These are phyloP conservation scores for Ordospora colligata DNA, from an alignment of 371 early-diverging fungal species.

Conservation along the genomic window DNA sequence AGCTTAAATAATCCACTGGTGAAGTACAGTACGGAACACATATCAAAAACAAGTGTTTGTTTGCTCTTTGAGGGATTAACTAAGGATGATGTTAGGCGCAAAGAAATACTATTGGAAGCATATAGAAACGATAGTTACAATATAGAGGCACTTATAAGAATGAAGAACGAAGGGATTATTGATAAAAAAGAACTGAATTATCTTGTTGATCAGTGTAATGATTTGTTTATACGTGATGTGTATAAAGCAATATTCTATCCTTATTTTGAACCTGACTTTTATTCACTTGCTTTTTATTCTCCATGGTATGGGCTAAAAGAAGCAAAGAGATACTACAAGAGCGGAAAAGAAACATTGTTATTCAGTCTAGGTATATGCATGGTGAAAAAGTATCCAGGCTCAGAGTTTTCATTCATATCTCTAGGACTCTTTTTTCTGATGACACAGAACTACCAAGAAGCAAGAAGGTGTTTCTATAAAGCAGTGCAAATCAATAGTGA, in stretches of 20 bases:
- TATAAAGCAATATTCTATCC: constrained; percentile 2
- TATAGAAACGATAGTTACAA: constrained; percentile 13
- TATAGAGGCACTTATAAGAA: constrained; percentile 17
- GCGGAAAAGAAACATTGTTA: neutral
- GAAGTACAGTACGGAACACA: neutral
- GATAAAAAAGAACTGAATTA: neutral
- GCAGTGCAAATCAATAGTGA: constrained; percentile 16
- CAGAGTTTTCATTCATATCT: constrained; percentile 18
- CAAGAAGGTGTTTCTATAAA: constrained; percentile 32
- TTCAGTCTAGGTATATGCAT: constrained; percentile 20
- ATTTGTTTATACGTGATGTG: neutral
- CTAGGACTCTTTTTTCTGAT: constrained; percentile 40
- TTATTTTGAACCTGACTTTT: neutral
- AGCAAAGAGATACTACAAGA: constrained; percentile 6
- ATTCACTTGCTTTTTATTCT: neutral
- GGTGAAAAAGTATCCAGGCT: neutral
- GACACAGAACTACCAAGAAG: constrained; percentile 32
- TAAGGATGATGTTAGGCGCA: constrained; percentile 18
- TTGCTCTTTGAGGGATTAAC: constrained; percentile 10
- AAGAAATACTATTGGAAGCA: constrained; percentile 23
- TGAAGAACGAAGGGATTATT: constrained; percentile 17
- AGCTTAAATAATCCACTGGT: neutral
- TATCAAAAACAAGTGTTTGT: constrained; percentile 1
- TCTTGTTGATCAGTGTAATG: neutral
- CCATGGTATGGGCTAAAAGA: constrained; percentile 9